A percentile compares a stretch with the other conserved stretches of the same genome.
These are phyloP conservation scores for Erigeron canadensis DNA, from an alignment of 129 eudicot species.

Conservation along the genomic window DNA sequence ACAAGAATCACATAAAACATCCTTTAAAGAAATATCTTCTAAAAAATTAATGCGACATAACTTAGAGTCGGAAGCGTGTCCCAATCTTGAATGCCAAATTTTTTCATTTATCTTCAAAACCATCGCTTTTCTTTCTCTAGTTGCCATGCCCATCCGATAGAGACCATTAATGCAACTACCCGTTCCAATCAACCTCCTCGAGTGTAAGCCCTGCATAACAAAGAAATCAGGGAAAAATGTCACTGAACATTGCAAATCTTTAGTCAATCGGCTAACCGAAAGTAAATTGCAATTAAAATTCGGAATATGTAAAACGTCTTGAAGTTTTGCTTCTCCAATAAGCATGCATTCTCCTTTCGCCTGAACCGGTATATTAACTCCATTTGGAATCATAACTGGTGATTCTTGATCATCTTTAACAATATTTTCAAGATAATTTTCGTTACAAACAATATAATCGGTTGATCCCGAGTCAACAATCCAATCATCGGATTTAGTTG, in stretches of 20 bases:
- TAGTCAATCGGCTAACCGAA: no score
- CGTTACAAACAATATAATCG: neutral
- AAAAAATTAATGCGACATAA: neutral
- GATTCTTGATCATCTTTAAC: neutral
- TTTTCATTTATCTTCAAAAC: neutral
- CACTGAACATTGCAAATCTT: no score
- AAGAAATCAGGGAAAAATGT: no score
- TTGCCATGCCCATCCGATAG: neutral
- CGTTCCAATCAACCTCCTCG: neutral
- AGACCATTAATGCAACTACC: neutral
- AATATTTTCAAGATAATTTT: neutral
- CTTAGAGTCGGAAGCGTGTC: neutral
- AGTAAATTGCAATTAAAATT: no score
- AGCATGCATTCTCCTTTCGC: no score
- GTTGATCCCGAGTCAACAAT: neutral
- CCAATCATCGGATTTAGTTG: no score
- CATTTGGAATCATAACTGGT: neutral
- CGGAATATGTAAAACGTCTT: no score
- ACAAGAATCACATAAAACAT: neutral
- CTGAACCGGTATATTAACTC: no score
- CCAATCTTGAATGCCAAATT: constrained; percentile 5
- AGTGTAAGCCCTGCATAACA: neutral
- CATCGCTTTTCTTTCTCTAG: neutral
- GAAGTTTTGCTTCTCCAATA: no score
- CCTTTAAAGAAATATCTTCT: neutral